Evolutionary conservation across 257 asterid species (phyloP), one percentile per base, ranked within the genome.

Genomic region (Solanum chilense): DNA sequence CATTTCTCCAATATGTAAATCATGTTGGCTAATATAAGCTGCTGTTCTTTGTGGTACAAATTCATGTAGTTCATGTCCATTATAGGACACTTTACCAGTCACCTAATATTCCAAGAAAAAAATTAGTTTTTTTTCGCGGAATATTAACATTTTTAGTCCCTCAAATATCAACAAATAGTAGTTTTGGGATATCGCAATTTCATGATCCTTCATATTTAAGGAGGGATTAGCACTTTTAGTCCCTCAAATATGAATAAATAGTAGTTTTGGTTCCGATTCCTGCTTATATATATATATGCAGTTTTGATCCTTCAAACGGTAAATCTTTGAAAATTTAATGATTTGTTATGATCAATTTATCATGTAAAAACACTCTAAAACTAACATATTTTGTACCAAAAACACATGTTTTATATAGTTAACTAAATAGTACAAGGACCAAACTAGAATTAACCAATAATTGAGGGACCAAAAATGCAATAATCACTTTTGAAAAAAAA

Each of bases 1-100:
- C 96, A 95, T 87, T 86, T 95, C 98, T 83, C 94, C 96, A 21
- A 91, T 89, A 74, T 95, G 98, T 73, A 92, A 81, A 91, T 94
- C 98, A 82, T 93, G 88, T 68, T 93, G 96, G 83, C 98, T 94
- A 84, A 94, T 91, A 74, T 93, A 94, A 4, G 96, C 95, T 35
- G 96, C 93, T 76, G 93, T 92, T 90, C 91, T 92, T 76, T 93
- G 91, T 1, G 98, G 94, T 42, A 94, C 91, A 83, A 94, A 93
- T 82, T 94, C 98, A 3, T 91, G 78, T 93, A 94, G 64, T 47
- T 83, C 93, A 75, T 94, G 95, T 31, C 98, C 95, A 82, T 94
- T 94, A 76, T 92, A 94, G 3, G 97, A 90, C 85, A 94, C 90
- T 45, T 86, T 92, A 1, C 98, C 98, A 21, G 95, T 81, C 23